phyloP scores from a whole-genome alignment of 164 flowering plant genomes.

The Aristolochia californica region DNA sequence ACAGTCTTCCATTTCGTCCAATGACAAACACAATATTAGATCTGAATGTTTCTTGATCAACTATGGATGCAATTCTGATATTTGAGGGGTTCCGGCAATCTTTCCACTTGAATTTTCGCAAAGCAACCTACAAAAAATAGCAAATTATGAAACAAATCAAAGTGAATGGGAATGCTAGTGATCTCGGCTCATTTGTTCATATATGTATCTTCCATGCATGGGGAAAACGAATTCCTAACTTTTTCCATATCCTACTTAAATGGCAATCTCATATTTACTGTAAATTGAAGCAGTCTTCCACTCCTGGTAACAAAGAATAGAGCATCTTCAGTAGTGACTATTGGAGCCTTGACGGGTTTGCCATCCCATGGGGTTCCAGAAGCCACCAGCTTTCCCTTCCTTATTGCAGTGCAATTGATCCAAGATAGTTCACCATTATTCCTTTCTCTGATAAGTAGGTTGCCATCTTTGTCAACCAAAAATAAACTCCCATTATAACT shows the following conservation, averaged over 20 bases:
- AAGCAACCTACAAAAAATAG: conserved; percentile 36
- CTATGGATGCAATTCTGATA: conserved; percentile 50
- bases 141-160: no score
- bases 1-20: conserved; percentile 62
- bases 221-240: no score
- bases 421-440: conserved; percentile 41
- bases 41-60: conserved; percentile 68
- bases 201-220: no score
- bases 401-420: conserved; percentile 75
- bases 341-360: conserved; percentile 27
- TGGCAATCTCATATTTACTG: conserved; percentile 31
- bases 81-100: conserved; percentile 57
- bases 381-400: conserved; percentile 47
- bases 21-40: conserved; percentile 56
- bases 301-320: conserved; percentile 61
- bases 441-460: conserved; percentile 62
- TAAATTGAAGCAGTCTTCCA: conserved; percentile 65
- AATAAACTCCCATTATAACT: conserved; percentile 73
- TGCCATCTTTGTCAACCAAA: conserved; percentile 49
- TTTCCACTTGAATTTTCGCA: conserved; percentile 74
- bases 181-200: no score
- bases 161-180: no score
- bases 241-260: no score
- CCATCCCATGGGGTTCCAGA: conserved; percentile 81
- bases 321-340: conserved; percentile 45